Base-by-base conservation (phyloP, 768 basidiomycete genomes). In the Termitomyces sp. region DNA sequence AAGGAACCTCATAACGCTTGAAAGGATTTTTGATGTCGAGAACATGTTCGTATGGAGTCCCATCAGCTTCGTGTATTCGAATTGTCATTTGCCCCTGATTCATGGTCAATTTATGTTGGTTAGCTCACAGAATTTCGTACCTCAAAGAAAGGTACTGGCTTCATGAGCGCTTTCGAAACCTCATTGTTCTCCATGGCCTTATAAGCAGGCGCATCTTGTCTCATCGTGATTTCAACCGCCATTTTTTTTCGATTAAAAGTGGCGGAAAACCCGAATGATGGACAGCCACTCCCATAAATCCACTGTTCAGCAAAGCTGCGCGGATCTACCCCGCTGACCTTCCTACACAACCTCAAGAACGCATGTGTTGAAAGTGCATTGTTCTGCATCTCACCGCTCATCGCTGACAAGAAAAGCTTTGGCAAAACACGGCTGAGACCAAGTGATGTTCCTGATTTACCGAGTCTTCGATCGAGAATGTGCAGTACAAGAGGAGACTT, bases 21-120 rank as follows among this genome's bases (percentile, higher is more conserved):
- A 89, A 92, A 1, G 84, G 71, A 23, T 81, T 83, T 38, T 87
- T 85, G 56, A 98, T 92, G 66, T 97, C 94, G 39, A 99, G 78
- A 22, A 99, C 93, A 66, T 99, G 97, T 68, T 99, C 97, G 66
- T 98, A 98, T 0, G 97, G 96, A 35, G 97, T 98, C 3, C 96
- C 97, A 67, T 99, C 97, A 0, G 96, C 97, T 76, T 99, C 97
- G 65, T 98, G 96, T 49, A 98, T 97, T 29, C 97, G 91, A 55
- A 99, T 89, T 25, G 97, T 98, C 89, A 99, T 93, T 78, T 94
- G 92, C 16, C 97, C 97, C 86, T 94, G 12, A 25, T 54, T 20
- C 40, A 27, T 20, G n/a, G 15, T 52, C 38, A 58, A 39, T 33
- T 40, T 46, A 40, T 29, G 43, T 55, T 13, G n/a, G 3, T 50